These are phyloP conservation scores for Uronychia setigera DNA, from an alignment of 73 alveolate genomes.

Conservation along the genomic window DNA sequence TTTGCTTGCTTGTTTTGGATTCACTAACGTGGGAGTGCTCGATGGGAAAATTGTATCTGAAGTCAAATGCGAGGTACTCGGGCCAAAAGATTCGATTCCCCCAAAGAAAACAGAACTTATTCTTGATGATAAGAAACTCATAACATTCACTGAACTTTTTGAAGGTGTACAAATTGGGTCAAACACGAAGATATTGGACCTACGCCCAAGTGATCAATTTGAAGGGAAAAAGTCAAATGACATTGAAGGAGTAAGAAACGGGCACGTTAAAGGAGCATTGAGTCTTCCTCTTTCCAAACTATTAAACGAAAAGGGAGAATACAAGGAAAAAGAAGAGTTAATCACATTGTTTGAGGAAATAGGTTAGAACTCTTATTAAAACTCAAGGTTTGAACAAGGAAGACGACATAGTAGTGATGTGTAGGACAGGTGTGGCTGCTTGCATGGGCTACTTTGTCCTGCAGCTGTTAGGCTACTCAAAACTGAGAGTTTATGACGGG, in stretches of 20 bases:
- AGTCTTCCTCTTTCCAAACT: not conserved
- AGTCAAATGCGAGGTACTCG: too few relatives aligned
- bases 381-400: not conserved
- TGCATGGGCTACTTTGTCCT: not conserved
- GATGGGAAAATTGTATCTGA: too few relatives aligned
- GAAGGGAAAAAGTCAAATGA: not conserved
- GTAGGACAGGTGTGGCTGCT: conserved; percentile 9
- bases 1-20: too few relatives aligned
- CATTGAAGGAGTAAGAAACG: not conserved
- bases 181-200: not conserved
- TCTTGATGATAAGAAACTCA: too few relatives aligned
- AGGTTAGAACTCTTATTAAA: too few relatives aligned
- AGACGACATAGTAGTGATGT: conserved; percentile 3
- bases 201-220: not conserved
- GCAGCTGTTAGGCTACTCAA: not conserved
- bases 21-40: too few relatives aligned
- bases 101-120: too few relatives aligned
- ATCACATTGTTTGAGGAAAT: too few relatives aligned
- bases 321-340: not conserved
- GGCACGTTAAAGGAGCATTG: conserved; percentile 5
- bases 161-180: too few relatives aligned
- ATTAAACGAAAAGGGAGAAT: not conserved
- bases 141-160: too few relatives aligned
- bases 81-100: too few relatives aligned
- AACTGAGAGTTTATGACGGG: conserved; percentile 6